Base-by-base conservation (phyloP, 192 early-diverging fungal genomes). In the Gigaspora rosea region DNA sequence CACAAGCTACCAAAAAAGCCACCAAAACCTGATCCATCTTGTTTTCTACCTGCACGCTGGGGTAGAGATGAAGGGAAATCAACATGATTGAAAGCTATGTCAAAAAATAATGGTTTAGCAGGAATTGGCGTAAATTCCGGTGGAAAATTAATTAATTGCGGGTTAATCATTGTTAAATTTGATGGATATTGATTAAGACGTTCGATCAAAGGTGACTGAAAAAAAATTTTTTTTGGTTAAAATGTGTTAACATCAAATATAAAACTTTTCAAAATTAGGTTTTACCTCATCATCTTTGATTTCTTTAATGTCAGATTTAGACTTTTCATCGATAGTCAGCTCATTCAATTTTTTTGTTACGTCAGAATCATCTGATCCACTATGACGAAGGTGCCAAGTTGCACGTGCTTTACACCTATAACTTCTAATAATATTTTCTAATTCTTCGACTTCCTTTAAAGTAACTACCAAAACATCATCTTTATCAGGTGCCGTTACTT, bases 51-150 rank as follows among this genome's bases (percentile, higher is more conserved):
- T 20, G 74, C 74, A 51, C 74, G 46, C 35, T 76, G 57, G 15
- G 74, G 18, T 7, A 76, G 36, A 52, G 46, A 54, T n/a, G 74
- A 27, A 36, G 88, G 87, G 68, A 87, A 94, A 35, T 92, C 84
- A 62, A 95, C 82, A 48, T 86, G 82, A 78, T 90, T 91, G 77
- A 83, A 90, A 4, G 92, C 92, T 52, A 95, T 82, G 73, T 95
- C 93, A 85, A 93, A 93, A 75, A 93, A 92, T 50, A 95, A 74
- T 1, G 93, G 93, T 78, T 95, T 95, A 33, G 84, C 84, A 4
- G 91, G 85, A 57, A 92, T 88, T 22, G 91, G 86, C 58, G 85
- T 76, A 52, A 93, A 82, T 50, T 70, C 32, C 8, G 93, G 92
- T 11, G 92, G 91, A 67, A 93, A 89, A n/a, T 86, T 84, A 51